Conservation (phyloP, 768 basidiomycete species). For the Lentinula boryana region DNA sequence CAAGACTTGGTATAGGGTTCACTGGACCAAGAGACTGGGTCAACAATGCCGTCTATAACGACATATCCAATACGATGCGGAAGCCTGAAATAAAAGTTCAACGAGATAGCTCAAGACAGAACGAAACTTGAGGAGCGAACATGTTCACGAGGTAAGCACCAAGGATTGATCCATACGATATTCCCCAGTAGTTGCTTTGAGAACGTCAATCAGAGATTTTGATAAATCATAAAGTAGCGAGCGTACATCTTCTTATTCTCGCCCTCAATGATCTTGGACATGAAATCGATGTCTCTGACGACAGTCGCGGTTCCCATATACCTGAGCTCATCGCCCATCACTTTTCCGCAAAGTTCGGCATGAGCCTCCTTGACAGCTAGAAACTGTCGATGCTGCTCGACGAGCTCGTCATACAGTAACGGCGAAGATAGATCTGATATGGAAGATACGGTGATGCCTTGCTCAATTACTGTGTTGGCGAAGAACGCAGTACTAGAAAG, state of each 20-base stretch:
- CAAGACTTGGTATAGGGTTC: background rate
- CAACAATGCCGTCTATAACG: conserved; percentile 17
- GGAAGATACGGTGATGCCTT: conserved; percentile 15
- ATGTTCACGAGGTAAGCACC: conserved; percentile 21
- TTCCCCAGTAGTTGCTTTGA: conserved; percentile 17
- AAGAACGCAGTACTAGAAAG: conserved; percentile 9
- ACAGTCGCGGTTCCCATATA: conserved; percentile 19
- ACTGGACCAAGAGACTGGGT: conserved; percentile 18
- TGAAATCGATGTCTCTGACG: conserved; percentile 19
- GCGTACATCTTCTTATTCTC: conserved; percentile 16
- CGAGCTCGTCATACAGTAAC: conserved; percentile 10
- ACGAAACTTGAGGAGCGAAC: background rate
- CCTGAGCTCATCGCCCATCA: conserved; percentile 16
- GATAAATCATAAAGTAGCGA: background rate
- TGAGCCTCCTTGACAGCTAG: conserved; percentile 15
- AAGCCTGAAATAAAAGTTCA: conserved; percentile 7
- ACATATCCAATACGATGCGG: conserved; percentile 15
- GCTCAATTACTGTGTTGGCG: conserved; percentile 17
- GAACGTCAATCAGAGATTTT: background rate
- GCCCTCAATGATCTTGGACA: conserved; percentile 15
- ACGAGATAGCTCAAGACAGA: background rate
- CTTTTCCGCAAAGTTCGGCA: conserved; percentile 12
- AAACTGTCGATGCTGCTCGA: conserved; percentile 14
- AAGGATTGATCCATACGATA: conserved; percentile 18
- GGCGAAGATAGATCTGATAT: conserved; percentile 10